These are phyloP conservation scores for Phytophthora syringae DNA, from an alignment of 352 stramenopile genomes.

Conservation along the genomic window DNA sequence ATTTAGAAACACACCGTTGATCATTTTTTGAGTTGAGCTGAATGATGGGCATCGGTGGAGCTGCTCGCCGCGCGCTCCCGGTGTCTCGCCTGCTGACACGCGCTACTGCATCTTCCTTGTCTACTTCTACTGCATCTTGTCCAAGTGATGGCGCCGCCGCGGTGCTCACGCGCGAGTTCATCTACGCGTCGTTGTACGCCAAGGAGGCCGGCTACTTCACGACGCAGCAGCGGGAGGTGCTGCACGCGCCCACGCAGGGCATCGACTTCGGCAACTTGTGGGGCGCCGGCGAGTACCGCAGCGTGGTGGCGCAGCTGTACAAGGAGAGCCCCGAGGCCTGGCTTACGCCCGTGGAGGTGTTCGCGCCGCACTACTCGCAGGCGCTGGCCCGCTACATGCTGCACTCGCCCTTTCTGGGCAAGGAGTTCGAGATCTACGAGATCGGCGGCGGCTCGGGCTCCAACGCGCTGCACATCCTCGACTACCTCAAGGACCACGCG, in stretches of 20 bases:
- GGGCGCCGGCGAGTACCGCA: constrained; percentile 78
- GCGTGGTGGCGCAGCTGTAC: constrained; percentile 71
- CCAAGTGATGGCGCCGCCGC: background rate
- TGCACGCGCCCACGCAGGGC: constrained; percentile 62
- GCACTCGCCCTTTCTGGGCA: constrained; percentile 63
- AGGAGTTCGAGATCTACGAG: constrained; percentile 81
- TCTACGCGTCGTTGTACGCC: constrained; percentile 83
- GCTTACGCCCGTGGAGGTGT: constrained; percentile 92
- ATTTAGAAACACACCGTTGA: too few relatives aligned
- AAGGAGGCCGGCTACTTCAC: constrained; percentile 86
- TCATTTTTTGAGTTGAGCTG: too few relatives aligned
- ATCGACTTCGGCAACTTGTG: constrained; percentile 85
- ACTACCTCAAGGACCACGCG: constrained; percentile 80
- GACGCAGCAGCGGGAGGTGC: constrained; percentile 72
- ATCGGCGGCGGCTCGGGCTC: constrained; percentile 89
- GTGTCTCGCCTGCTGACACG: background rate
- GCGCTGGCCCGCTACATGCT: constrained; percentile 91
- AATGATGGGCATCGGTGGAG: too few relatives aligned
- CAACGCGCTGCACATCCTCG: constrained; percentile 91
- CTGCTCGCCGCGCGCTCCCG: too few relatives aligned
- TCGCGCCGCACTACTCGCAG: constrained; percentile 88
- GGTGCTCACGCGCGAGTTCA: constrained; percentile 85
- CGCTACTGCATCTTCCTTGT: background rate
- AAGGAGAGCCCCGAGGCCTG: constrained; percentile 76
- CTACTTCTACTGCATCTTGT: background rate